Evolutionary conservation across 768 basidiomycete genomes (phyloP).

Genomic region (Lactifluus echinatus): DNA sequence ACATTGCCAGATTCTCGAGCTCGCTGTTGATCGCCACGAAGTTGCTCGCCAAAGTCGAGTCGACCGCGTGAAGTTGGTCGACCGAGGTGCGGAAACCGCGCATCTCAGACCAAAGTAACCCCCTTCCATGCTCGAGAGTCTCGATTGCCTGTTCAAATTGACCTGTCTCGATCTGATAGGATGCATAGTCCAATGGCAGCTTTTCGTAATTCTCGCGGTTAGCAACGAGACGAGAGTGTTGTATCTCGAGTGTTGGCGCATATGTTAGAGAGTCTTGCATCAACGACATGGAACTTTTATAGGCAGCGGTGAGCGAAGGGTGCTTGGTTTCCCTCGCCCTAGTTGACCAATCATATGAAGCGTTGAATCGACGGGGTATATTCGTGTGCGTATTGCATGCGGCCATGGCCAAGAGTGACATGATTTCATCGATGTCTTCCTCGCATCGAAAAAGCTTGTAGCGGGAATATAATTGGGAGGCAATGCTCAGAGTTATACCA

Average conservation of each 20-base stretch:
- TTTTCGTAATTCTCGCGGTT: not conserved
- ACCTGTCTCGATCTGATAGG: not conserved
- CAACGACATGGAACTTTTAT: not conserved
- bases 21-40: not conserved
- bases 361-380: not conserved
- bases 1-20: not conserved
- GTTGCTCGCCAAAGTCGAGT: not conserved
- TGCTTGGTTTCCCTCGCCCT: too few relatives aligned
- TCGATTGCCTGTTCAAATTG: not conserved
- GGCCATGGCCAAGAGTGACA: not conserved
- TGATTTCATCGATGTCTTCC: not conserved
- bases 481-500: too few relatives aligned
- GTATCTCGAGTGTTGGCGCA: not conserved
- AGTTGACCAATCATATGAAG: too few relatives aligned
- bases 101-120: slow-evolving; percentile 3
- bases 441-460: not conserved
- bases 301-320: not conserved
- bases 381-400: not conserved
- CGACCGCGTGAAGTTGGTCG: not conserved
- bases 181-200: not conserved
- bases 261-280: not conserved
- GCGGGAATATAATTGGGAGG: not conserved
- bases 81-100: not conserved
- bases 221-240: not conserved
- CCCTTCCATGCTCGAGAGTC: not conserved